Evolutionary conservation across 2,329 filamentous ascomycete species (phyloP).

Genomic region (Chalaropsis ovoidea): DNA sequence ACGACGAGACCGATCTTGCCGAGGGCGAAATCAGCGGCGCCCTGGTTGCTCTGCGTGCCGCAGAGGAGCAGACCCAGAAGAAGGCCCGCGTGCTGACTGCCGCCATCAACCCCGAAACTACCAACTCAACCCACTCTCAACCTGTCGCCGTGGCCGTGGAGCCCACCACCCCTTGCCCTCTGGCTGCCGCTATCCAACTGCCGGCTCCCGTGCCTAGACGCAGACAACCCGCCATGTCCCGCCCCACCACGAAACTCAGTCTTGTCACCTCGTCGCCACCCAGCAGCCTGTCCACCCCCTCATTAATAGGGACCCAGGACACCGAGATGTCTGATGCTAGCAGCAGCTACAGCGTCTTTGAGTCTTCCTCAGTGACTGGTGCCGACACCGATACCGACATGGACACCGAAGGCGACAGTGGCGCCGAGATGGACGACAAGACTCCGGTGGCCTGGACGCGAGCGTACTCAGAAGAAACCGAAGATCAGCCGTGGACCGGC

Average conservation of each 20-base stretch:
- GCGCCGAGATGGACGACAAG: constrained; percentile 34
- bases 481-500: neutral
- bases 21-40: constrained; percentile 38
- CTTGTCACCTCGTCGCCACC: neutral
- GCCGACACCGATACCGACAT: constrained; percentile 20
- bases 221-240: constrained; percentile 2
- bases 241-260: neutral
- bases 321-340: constrained; percentile 21
- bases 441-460: constrained; percentile 31
- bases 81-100: constrained; percentile 19
- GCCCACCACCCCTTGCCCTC: neutral
- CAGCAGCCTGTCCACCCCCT: neutral
- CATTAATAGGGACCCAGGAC: neutral
- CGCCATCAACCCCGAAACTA: neutral
- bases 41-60: constrained; percentile 35
- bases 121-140: neutral
- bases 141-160: neutral
- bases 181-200: constrained; percentile 15
- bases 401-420: constrained; percentile 27
- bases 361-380: constrained; percentile 25
- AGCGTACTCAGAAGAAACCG: constrained; percentile 3
- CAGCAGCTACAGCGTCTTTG: constrained; percentile 10
- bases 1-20: constrained; percentile 31
- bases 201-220: constrained; percentile 10
- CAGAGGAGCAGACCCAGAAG: constrained; percentile 29